These are phyloP conservation scores for Suillus occidentalis DNA, from an alignment of 768 basidiomycete species.

Conservation along the genomic window DNA sequence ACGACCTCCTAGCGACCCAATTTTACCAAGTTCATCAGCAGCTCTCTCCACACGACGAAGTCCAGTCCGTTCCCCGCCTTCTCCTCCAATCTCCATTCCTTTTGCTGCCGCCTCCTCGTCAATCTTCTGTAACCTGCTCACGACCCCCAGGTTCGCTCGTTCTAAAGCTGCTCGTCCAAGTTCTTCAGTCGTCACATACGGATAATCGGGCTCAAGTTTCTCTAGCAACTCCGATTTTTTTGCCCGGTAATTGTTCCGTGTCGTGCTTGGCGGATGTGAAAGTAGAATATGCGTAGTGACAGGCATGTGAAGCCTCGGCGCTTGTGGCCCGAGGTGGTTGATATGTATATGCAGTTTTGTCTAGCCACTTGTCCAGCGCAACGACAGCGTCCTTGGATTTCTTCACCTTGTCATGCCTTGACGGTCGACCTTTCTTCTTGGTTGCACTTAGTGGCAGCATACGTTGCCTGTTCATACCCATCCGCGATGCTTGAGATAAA, in stretches of 20 bases:
- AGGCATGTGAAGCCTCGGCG: not conserved
- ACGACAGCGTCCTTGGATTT: conserved; percentile 52
- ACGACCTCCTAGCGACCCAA: conserved; percentile 13
- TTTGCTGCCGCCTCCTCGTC: conserved; percentile 44
- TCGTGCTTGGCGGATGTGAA: conserved; percentile 30
- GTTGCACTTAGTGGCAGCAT: conserved; percentile 18
- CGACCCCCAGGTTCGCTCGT: conserved; percentile 49
- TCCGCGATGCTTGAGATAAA: conserved; percentile 41
- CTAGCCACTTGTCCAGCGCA: conserved; percentile 51
- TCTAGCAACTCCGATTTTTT: conserved; percentile 44
- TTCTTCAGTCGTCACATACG: conserved; percentile 6
- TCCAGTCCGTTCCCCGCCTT: conserved; percentile 45
- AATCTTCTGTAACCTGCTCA: conserved; percentile 53
- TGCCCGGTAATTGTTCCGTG: conserved; percentile 41
- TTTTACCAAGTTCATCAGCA: conserved; percentile 32
- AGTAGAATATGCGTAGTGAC: conserved; percentile 35
- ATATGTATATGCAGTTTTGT: conserved; percentile 32
- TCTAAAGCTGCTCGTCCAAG: conserved; percentile 36
- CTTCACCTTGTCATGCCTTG: conserved; percentile 57
- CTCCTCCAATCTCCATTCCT: conserved; percentile 41
- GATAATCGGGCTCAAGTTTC: conserved; percentile 31
- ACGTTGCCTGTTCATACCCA: not conserved
- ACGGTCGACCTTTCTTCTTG: conserved; percentile 64
- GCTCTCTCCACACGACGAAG: conserved; percentile 49
- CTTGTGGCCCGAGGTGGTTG: conserved; percentile 10